These are phyloP conservation scores for Acrasis kona DNA, from an alignment of 78 protist species.

Conservation along the genomic window DNA sequence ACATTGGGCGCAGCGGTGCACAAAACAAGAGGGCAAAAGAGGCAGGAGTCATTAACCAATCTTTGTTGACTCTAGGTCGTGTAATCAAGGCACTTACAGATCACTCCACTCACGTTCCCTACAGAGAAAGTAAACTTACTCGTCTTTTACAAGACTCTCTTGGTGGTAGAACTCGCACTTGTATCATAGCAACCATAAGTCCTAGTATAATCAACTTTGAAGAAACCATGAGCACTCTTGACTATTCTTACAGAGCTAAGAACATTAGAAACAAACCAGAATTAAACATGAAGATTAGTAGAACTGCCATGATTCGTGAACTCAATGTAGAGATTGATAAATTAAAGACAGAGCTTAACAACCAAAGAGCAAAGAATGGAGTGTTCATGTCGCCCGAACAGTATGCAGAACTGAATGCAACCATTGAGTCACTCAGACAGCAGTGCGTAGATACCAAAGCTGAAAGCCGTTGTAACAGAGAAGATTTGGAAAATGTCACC, in stretches of 20 bases:
- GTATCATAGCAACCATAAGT: constrained; percentile 84
- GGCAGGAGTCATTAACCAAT: constrained; percentile 84
- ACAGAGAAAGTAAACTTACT: constrained; percentile 77
- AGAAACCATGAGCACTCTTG: constrained; percentile 77
- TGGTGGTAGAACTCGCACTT: constrained; percentile 89
- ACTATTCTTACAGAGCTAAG: constrained; percentile 80
- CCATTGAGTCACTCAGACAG: neutral
- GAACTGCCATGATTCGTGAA: constrained; percentile 45
- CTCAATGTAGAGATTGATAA: constrained; percentile 21
- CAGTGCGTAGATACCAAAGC: neutral
- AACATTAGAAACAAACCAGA: constrained; percentile 66
- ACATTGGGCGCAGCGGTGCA: constrained; percentile 75
- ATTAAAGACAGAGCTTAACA: constrained; percentile 35
- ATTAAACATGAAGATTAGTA: constrained; percentile 68
- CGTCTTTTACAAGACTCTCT: constrained; percentile 86
- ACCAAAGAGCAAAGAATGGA: constrained; percentile 49
- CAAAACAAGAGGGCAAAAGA: constrained; percentile 14
- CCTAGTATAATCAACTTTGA: constrained; percentile 52
- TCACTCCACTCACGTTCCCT: constrained; percentile 51
- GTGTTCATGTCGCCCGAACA: constrained; percentile 29
- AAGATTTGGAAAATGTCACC: too few relatives aligned
- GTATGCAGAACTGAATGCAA: neutral
- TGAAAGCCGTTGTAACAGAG: too few relatives aligned
- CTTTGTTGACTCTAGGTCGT: constrained; percentile 77
- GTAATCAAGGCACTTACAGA: constrained; percentile 77